These are phyloP conservation scores for Penicillium alfredii DNA, from an alignment of 495 filamentous ascomycete species.

Conservation along the genomic window DNA sequence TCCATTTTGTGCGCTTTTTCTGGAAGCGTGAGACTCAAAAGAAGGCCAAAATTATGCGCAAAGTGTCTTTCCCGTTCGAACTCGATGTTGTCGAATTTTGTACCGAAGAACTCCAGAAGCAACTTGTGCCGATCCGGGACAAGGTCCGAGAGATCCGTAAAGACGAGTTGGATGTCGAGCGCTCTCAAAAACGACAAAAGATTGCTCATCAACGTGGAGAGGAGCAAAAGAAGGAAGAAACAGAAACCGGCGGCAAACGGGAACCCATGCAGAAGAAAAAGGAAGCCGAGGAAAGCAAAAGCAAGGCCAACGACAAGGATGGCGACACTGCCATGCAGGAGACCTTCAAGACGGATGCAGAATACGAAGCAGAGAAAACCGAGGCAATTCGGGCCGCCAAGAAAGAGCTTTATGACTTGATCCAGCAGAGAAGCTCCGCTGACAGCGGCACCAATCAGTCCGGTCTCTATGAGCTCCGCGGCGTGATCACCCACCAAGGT, in stretches of 20 bases:
- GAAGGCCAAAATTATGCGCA: slow-evolving; percentile 99
- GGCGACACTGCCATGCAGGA: slow-evolving; percentile 68
- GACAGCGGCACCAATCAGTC: slow-evolving; percentile 85
- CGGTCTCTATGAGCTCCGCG: slow-evolving; percentile 89
- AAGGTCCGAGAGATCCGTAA: slow-evolving; percentile 94
- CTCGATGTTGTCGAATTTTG: slow-evolving; percentile 93
- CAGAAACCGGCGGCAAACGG: slow-evolving; percentile 21
- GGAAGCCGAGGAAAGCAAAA: slow-evolving; percentile 46
- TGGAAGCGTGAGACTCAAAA: slow-evolving; percentile 93
- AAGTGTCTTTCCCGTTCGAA: slow-evolving; percentile 91
- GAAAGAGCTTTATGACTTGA: slow-evolving; percentile 72
- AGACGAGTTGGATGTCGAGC: slow-evolving; percentile 84
- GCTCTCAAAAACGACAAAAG: slow-evolving; percentile 83
- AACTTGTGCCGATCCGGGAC: slow-evolving; percentile 84
- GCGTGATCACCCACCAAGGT: slow-evolving; percentile 96
- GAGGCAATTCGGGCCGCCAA: slow-evolving; percentile 69
- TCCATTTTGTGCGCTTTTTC: slow-evolving; percentile 97
- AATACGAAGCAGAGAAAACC: slow-evolving; percentile 77
- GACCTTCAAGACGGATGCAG: slow-evolving; percentile 84
- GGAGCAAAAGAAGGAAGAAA: slow-evolving; percentile 39
- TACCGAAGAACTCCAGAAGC: slow-evolving; percentile 76
- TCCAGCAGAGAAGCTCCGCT: slow-evolving; percentile 61
- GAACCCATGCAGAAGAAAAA: slow-evolving; percentile 47
- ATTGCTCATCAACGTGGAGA: slow-evolving; percentile 58
- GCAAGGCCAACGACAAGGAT: slow-evolving; percentile 51